Evolutionary conservation across 1,284 basidiomycete species (phyloP).

Genomic region (Ustilago cynodontis): DNA sequence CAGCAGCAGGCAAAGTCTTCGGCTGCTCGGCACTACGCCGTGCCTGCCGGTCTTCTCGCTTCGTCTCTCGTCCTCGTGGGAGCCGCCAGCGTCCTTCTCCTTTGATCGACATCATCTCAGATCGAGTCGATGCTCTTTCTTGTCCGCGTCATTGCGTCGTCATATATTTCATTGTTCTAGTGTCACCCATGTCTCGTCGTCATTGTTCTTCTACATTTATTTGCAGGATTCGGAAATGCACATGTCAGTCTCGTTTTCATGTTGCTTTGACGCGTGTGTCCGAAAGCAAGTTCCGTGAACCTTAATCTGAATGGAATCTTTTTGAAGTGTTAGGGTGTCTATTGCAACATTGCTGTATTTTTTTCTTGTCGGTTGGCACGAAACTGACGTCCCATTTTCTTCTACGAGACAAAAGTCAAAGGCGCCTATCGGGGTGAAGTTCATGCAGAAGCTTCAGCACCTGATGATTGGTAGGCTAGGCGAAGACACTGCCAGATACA

Average conservation of each 20-base stretch:
- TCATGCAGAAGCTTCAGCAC: too few relatives aligned
- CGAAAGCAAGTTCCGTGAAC: too few relatives aligned
- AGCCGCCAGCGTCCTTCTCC: slow-evolving; percentile 4
- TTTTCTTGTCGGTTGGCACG: too few relatives aligned
- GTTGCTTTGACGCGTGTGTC: too few relatives aligned
- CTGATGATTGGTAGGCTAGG: too few relatives aligned
- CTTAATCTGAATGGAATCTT: too few relatives aligned
- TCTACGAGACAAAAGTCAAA: too few relatives aligned
- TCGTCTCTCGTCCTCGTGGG: slow-evolving; percentile 10
- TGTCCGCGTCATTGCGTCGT: neutral
- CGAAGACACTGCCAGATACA: neutral
- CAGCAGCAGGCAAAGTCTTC: slow-evolving; percentile 23
- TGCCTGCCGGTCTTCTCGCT: slow-evolving; percentile 18
- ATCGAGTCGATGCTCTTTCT: neutral
- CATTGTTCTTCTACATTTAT: neutral
- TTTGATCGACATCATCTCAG: neutral
- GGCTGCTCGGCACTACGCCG: slow-evolving; percentile 12
- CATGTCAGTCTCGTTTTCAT: neutral
- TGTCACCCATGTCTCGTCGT: neutral
- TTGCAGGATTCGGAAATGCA: slow-evolving; percentile 1
- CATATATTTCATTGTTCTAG: neutral
- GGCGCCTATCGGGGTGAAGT: too few relatives aligned
- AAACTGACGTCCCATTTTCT: too few relatives aligned
- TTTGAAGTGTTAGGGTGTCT: too few relatives aligned
- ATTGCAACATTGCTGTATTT: too few relatives aligned